Evolutionary conservation across 805 yeast species (phyloP), one percentile per base, ranked within the genome.

Genomic region (Suhomyces sp.): DNA sequence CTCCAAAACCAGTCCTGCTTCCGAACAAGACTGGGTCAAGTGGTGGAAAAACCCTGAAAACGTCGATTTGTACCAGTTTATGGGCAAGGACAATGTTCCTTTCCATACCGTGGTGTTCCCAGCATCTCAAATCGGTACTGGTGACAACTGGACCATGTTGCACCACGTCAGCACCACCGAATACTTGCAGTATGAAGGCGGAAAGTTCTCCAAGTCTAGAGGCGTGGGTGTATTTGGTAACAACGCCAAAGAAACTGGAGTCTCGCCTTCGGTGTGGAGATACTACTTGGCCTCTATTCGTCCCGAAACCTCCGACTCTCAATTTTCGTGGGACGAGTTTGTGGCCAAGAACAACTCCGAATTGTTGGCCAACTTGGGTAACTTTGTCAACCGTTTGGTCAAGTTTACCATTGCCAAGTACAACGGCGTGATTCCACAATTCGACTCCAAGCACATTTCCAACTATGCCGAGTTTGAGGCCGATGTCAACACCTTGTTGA

Each of bases 91-190:
- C 72, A 94, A 94, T 66, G 97, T 92, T 63, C 97, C 98, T 29
- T 94, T 94, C 89, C 99, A 94, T 68, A 87, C 97, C 1, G 99
- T 94, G 51, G 96, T 94, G 51, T 94, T 93, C 90, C 99, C 99
- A 54, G 85, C 96, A 43, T 75, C 96, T 24, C 87, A 85, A 72
- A 74, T 94, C 44, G 99, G 98, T 69, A 92, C 99, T 15, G 72
- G 79, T 17, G 93, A 93, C 52, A 64, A 78, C 46, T 94, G 98
- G 98, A 91, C 97, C 53, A 85, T 83, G 82, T 78, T 92, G 60
- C 89, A 90, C 64, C 97, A 92, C 70, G 74, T 94, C 60, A 88
- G 85, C 67, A 92, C 99, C 44, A 94, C 99, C 10, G 99, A 93
- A 74, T 94, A 94, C 67, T 78, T 94, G 64, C 98, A 94, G 72